Evolutionary conservation across 2,329 filamentous ascomycete genomes (phyloP).

Genomic region (Lecanoromycetidae sp.): DNA sequence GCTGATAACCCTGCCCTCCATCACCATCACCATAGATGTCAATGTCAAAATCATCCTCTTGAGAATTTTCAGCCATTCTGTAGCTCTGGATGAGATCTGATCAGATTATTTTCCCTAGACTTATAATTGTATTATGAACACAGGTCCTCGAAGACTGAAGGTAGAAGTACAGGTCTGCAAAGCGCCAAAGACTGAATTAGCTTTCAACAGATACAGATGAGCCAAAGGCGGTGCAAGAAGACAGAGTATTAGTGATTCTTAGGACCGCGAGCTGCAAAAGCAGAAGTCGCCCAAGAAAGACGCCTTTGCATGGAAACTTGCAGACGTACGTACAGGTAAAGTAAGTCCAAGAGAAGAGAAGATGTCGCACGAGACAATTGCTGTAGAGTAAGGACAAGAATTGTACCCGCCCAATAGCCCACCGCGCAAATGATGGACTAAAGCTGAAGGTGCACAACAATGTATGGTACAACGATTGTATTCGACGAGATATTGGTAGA

Average conservation of each 20-base stretch:
- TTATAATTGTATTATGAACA: constrained; percentile 18
- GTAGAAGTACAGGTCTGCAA: constrained; percentile 20
- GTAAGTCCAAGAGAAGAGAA: constrained; percentile 6
- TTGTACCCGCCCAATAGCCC: constrained; percentile 1
- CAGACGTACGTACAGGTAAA: constrained; percentile 15
- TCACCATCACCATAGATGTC: constrained; percentile 59
- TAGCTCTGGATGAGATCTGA: constrained; percentile 3
- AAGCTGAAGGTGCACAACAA: constrained; percentile 7
- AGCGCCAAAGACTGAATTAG: constrained; percentile 14
- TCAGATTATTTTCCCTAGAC: constrained; percentile 1
- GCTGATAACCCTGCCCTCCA: constrained; percentile 30
- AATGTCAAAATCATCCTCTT: constrained; percentile 60
- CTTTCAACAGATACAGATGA: constrained; percentile 8
- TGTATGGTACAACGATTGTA: constrained; percentile 4
- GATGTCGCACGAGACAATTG: constrained; percentile 7
- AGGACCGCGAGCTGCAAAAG: background rate
- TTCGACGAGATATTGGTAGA: constrained; percentile 2
- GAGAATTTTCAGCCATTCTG: constrained; percentile 35
- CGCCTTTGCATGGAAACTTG: constrained; percentile 1
- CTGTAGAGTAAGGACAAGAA: constrained; percentile 8
- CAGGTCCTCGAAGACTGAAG: constrained; percentile 15
- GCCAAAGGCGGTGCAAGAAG: background rate
- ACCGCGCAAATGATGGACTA: constrained; percentile 5
- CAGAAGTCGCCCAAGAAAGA: constrained; percentile 4
- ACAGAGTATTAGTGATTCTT: background rate